Evolutionary conservation across 768 basidiomycete species (phyloP), one percentile per base, ranked within the genome.

Genomic region (Lyophyllum shimeji): DNA sequence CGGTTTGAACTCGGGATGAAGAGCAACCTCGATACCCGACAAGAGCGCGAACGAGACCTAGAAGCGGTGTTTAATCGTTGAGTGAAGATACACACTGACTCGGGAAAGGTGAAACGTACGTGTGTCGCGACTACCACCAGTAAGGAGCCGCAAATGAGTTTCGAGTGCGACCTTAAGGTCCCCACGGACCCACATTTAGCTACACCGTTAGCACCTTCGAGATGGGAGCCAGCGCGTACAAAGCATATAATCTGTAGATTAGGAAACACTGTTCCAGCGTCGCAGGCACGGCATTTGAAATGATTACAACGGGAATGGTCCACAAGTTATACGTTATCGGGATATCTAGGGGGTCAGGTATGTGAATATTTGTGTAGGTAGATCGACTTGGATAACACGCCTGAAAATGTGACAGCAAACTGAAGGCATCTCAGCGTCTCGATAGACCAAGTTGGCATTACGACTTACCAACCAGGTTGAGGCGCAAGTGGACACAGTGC

Each of bases 211-310:
- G 11, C 29, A 29, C 5, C 4, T 29, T 9, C 8, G 47, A 7
- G 20, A 58, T 21, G 15, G 18, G 20, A 20, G 23, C 20, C 20
- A 44, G 42, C 4, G 45, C 46, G 12, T 27, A 52, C 57, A 61
- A 45, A 18, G 40, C 47, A 21, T 29, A 58, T 27, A 58, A 42
- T 21, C 57, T 53, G 33, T 56, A 58, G 5, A 56, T 61, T 17
- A 61, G 47, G 33, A 61, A 61, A n/a, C n/a, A 18, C 42, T 58
- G 54, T 24, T 61, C 60, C 31, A 58, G 42, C 47, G 52, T 49
- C 15, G 60, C 57, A 23, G 53, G 46, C 6, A 53, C 21, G 1
- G 43, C 25, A 39, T 47, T 55, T 24, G 60, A 24, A 11, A 58
- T 34, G n/a, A 51, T 53, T 18, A 49, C 3, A 7, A 51, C 50